Base-by-base conservation (phyloP, 352 stramenopile species). In the Globisporangium echinulatum region DNA sequence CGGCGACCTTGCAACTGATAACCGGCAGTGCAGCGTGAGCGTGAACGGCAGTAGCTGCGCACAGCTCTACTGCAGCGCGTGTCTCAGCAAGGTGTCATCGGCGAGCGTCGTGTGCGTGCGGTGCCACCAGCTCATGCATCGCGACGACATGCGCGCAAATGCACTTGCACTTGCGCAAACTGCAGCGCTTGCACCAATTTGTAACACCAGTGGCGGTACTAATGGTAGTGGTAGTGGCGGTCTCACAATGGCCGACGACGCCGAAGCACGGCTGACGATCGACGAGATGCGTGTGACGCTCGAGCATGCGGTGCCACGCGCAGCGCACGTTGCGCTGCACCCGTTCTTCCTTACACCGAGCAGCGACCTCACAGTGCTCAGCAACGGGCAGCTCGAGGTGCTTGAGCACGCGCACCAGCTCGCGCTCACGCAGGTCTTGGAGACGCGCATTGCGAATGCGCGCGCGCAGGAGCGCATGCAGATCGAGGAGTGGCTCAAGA, bases 401-500 rank as follows among this genome's bases (percentile, higher is more conserved):
- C 62, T 94, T 2, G 80, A 90, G 70, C 71, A 72, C 5, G 59
- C 75, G 6, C 85, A 94, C 61, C 69, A 85, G 11, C 52, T 59
- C 11, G 80, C 75, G n/a, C 65, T 88, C n/a, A 58, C 66, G 13
- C 59, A 87, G 51, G 86, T 91, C 57, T 71, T 81, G 15, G 74
- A 84, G 51, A 72, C 78, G n/a, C 77, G 78, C 17, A 61, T 93
- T 0, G 62, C 68, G 7, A 82, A 82, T 57, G 81, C 79, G 0
- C 81, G 84, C 5, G 62, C 62, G 0, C 66, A 88, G 9, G 84
- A 91, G 48, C 84, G 84, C 1, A 58, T 87, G 40, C 74, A 77
- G 36, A 72, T 91, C 63, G 73, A 89, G 42, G 82, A 91, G 43
- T 87, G 79, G 79, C 63, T 89, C 36, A 88, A 88, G 66, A 87